Evolutionary conservation across 2,329 filamentous ascomycete species (phyloP).

Genomic region (Colletotrichum tabaci): DNA sequence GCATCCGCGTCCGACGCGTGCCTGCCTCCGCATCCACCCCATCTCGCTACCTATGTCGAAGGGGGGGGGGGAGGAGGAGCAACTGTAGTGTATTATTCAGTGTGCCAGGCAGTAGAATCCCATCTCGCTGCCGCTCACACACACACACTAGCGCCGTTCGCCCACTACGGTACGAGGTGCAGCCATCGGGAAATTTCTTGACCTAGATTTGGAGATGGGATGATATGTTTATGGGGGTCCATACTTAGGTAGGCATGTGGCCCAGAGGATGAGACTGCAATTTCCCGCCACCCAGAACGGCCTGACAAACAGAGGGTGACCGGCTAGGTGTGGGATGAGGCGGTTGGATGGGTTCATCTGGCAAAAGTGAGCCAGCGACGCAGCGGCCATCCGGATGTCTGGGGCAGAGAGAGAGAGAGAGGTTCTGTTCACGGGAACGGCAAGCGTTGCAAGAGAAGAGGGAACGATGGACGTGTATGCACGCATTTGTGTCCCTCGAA

Average conservation of each 20-base stretch:
- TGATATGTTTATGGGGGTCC: slow-evolving; percentile 15
- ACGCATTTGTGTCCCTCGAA: neutral
- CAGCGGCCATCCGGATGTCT: slow-evolving; percentile 15
- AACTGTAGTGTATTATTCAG: neutral
- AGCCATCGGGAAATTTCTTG: slow-evolving; percentile 33
- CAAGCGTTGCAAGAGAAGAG: neutral
- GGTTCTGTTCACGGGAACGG: slow-evolving; percentile 5
- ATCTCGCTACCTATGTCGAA: neutral
- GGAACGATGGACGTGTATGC: neutral
- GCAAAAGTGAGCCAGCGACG: slow-evolving; percentile 21
- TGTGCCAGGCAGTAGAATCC: neutral
- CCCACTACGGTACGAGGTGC: neutral
- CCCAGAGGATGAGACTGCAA: slow-evolving; percentile 30
- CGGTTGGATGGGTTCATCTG: neutral
- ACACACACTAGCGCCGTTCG: neutral
- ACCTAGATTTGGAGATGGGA: slow-evolving; percentile 31
- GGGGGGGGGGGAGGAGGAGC: too few species aligned
- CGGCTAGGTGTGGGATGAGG: neutral
- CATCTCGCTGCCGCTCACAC: neutral
- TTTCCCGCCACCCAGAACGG: slow-evolving; percentile 40
- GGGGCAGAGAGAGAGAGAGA: neutral
- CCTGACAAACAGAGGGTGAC: neutral
- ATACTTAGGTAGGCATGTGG: neutral
- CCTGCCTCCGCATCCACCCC: slow-evolving; percentile 18
- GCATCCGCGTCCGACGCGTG: slow-evolving; percentile 6